A percentile compares a stretch with the other conserved stretches of the same genome.
Conservation (phyloP, 106 monocot genomes). For the Apostasia shenzhenica region DNA sequence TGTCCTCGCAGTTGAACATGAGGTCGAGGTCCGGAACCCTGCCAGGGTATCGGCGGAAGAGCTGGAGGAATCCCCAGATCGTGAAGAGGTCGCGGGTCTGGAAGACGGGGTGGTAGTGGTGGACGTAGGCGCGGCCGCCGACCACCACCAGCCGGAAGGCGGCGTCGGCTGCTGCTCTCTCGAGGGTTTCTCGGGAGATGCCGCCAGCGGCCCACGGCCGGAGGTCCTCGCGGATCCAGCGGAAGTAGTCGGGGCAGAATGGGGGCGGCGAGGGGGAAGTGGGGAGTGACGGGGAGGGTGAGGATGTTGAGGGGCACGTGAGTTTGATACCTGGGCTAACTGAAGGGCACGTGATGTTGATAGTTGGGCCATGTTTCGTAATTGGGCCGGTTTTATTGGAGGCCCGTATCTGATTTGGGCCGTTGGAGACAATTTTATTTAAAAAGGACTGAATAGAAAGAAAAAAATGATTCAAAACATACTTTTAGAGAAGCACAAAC, state of each 20-base stretch:
- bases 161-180: constrained; percentile 12
- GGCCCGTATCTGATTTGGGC: too few species aligned
- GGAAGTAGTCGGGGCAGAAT: constrained; percentile 41
- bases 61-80: constrained; percentile 39
- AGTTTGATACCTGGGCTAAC: too few species aligned
- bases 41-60: constrained; percentile 47
- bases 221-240: constrained; percentile 38
- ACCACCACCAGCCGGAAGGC: constrained; percentile 28
- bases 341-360: too few species aligned
- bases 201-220: constrained; percentile 28
- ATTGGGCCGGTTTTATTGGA: too few species aligned
- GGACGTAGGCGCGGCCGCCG: constrained; percentile 22
- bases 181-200: constrained; percentile 27
- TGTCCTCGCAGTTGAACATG: constrained; percentile 56
- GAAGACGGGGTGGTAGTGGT: constrained; percentile 17
- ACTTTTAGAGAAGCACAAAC: too few species aligned
- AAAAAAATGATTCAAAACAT: too few species aligned
- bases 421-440: too few species aligned
- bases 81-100: constrained; percentile 45
- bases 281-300: neutral
- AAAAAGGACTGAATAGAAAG: too few species aligned
- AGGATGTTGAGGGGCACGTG: neutral
- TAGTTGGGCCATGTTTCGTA: too few species aligned
- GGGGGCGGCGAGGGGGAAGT: neutral
- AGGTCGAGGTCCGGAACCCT: constrained; percentile 65